Evolutionary conservation across 2,329 filamentous ascomycete genomes (phyloP).

Genomic region (Amauroascus niger): DNA sequence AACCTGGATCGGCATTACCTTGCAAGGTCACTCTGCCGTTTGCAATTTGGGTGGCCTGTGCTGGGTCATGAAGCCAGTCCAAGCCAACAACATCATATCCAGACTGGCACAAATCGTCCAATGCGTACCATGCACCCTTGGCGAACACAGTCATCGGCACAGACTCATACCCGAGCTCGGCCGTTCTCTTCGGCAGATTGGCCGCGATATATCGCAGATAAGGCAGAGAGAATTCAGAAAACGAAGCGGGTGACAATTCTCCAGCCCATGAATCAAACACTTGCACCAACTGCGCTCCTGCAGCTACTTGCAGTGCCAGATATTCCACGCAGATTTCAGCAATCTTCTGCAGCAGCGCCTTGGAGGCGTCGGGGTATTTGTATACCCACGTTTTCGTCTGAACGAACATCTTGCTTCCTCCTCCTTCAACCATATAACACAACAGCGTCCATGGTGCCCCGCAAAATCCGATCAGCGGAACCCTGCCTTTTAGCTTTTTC

Average conservation of each 20-base stretch:
- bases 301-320: slow-evolving; percentile 80
- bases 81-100: slow-evolving; percentile 91
- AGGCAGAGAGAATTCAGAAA: slow-evolving; percentile 75
- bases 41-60: slow-evolving; percentile 70
- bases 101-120: slow-evolving; percentile 75
- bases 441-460: slow-evolving; percentile 94
- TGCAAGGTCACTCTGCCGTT: slow-evolving; percentile 73
- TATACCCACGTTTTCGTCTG: slow-evolving; percentile 96
- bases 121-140: slow-evolving; percentile 92
- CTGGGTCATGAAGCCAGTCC: slow-evolving; percentile 89
- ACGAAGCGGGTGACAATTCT: slow-evolving; percentile 75
- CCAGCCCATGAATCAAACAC: slow-evolving; percentile 98
- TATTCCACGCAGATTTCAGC: slow-evolving; percentile 92
- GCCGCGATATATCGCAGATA: slow-evolving; percentile 77
- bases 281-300: slow-evolving; percentile 89
- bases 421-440: slow-evolving; percentile 98
- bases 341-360: slow-evolving; percentile 79
- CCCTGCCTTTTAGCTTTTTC: slow-evolving; percentile 74
- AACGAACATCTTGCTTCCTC: slow-evolving; percentile 88
- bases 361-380: slow-evolving; percentile 69
- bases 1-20: slow-evolving; percentile 90
- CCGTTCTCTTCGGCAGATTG: slow-evolving; percentile 63
- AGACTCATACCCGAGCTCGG: slow-evolving; percentile 61
- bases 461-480: slow-evolving; percentile 92
- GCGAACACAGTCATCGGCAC: slow-evolving; percentile 98